Conservation (phyloP, 306 rosid genomes). For the Cicer pinnatifidum region DNA sequence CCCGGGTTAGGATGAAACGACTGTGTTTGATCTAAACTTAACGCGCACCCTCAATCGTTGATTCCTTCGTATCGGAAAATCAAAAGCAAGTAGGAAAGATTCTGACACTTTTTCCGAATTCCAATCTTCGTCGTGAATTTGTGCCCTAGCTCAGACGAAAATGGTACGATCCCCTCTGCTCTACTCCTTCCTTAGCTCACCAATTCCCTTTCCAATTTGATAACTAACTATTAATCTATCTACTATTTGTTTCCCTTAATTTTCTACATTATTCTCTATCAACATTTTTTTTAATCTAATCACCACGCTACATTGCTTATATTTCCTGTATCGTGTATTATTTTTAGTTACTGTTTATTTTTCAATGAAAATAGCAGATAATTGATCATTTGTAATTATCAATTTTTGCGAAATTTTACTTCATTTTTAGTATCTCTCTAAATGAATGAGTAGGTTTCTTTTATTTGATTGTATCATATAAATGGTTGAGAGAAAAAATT, state of each 20-base stretch:
- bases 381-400: not conserved
- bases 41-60: too few relatives aligned
- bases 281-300: constrained; percentile 6
- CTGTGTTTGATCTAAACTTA: too few relatives aligned
- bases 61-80: too few relatives aligned
- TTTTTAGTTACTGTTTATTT: not conserved
- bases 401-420: not conserved
- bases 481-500: not conserved
- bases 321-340: constrained; percentile 2
- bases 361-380: not conserved
- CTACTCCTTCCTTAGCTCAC: not conserved
- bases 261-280: not conserved
- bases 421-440: not conserved
- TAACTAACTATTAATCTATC: constrained; percentile 2
- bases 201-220: not conserved
- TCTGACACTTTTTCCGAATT: too few relatives aligned
- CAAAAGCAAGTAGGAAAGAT: too few relatives aligned
- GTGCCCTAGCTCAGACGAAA: not conserved
- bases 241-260: not conserved
- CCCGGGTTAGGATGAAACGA: too few relatives aligned
- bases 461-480: constrained; percentile 10
- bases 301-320: not conserved
- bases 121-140: constrained; percentile 1
- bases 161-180: not conserved
- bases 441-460: not conserved